These are phyloP conservation scores for Lentinula guzmanii DNA, from an alignment of 768 basidiomycete genomes.

Conservation along the genomic window DNA sequence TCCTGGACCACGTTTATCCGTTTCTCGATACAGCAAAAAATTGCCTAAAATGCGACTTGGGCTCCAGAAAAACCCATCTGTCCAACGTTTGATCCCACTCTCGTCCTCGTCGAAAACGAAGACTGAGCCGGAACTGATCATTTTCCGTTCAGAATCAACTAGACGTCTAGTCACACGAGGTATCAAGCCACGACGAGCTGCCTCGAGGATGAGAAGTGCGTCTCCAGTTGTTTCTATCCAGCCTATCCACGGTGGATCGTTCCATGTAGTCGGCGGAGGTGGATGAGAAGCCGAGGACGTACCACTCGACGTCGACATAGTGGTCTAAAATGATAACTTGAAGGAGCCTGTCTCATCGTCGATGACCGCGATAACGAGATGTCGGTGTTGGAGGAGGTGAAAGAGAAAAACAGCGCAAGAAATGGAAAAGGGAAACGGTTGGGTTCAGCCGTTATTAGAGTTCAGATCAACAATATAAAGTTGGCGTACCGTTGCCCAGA, in stretches of 20 bases:
- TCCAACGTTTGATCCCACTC: constrained; percentile 97
- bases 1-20: constrained; percentile 72
- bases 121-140: constrained; percentile 90
- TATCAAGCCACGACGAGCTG: constrained; percentile 83
- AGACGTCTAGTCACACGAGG: constrained; percentile 89
- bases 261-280: constrained; percentile 4
- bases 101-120: constrained; percentile 98
- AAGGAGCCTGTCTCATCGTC: background rate
- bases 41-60: constrained; percentile 91
- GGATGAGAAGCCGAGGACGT: background rate
- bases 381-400: background rate
- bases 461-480: constrained; percentile 8
- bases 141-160: constrained; percentile 85
- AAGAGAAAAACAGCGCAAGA: background rate
- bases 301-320: background rate
- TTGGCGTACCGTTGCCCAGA: constrained; percentile 7
- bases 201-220: constrained; percentile 94
- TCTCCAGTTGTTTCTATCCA: constrained; percentile 96
- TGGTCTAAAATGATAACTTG: background rate
- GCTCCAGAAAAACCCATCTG: constrained; percentile 95
- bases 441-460: constrained; percentile 5
- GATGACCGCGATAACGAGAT: too few species aligned
- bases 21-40: constrained; percentile 93
- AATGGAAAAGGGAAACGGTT: background rate
- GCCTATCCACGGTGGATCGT: constrained; percentile 76